Evolutionary conservation across 176 grass and related monocot species (phyloP).

Genomic region (Cenchrus fungigraminus): DNA sequence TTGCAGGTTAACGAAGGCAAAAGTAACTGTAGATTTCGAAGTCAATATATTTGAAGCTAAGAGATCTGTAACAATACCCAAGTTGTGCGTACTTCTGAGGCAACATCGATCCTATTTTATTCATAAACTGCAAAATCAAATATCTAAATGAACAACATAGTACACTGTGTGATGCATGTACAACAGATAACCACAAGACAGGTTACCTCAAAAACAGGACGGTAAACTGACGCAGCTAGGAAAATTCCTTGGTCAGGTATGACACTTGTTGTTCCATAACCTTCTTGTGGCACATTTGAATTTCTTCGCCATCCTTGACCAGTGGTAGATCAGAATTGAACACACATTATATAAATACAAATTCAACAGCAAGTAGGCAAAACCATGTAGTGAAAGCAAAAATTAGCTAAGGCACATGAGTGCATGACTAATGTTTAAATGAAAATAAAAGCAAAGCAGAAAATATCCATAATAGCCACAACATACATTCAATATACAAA

Average conservation of each 20-base stretch:
- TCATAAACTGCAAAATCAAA: conserved; percentile 82
- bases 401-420: neutral
- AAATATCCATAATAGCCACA: neutral
- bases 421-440: neutral
- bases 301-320: conserved; percentile 95
- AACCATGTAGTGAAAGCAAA: conserved; percentile 23
- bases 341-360: conserved; percentile 28
- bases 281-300: conserved; percentile 81
- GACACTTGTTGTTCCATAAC: conserved; percentile 87
- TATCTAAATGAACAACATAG: conserved; percentile 26
- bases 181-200: conserved; percentile 32
- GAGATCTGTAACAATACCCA: conserved; percentile 60
- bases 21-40: conserved; percentile 31
- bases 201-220: conserved; percentile 90
- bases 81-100: conserved; percentile 81
- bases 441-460: neutral
- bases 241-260: conserved; percentile 98
- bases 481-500: neutral
- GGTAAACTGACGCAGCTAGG: conserved; percentile 92
- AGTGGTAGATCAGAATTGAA: conserved; percentile 33
- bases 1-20: conserved; percentile 18
- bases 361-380: conserved; percentile 32
- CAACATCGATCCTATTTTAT: conserved; percentile 84
- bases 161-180: conserved; percentile 10
- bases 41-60: conserved; percentile 30